phyloP scores from a whole-genome alignment of 805 yeast species.

The Ogataea degrootiae region DNA sequence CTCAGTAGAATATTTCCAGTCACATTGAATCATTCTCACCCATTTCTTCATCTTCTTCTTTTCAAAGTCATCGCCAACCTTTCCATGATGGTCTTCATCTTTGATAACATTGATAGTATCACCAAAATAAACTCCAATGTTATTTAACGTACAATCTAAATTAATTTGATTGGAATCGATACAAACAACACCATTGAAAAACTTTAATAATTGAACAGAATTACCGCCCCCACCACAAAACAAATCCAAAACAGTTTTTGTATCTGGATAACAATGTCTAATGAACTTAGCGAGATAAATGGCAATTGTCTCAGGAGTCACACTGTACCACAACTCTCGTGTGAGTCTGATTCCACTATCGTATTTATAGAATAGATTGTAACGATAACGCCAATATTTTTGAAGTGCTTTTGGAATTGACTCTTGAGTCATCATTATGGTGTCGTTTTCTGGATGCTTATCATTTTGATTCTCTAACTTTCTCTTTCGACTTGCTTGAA shows the following conservation, averaged over 20 bases:
- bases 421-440: constrained; percentile 4
- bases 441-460: not conserved
- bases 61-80: not conserved
- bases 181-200: constrained; percentile 54
- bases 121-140: constrained; percentile 51
- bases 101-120: no score
- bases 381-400: constrained; percentile 63
- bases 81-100: no score
- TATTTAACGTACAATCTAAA: constrained; percentile 60
- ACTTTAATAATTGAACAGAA: constrained; percentile 64
- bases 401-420: constrained; percentile 32
- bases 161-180: constrained; percentile 59
- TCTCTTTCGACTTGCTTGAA: not conserved
- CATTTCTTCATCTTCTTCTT: constrained; percentile 48
- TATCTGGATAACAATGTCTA: constrained; percentile 45
- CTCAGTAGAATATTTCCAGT: constrained; percentile 10
- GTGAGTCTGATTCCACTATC: constrained; percentile 69
- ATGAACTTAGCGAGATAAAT: constrained; percentile 51
- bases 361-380: constrained; percentile 52
- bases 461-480: not conserved
- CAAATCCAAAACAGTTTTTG: constrained; percentile 51
- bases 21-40: constrained; percentile 31
- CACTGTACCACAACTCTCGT: constrained; percentile 78
- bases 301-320: constrained; percentile 79
- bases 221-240: constrained; percentile 92